A percentile compares a stretch with the other conserved stretches of the same genome.
Evolutionary conservation across 139 green algal genomes (phyloP).

Genomic region (Haematococcus lacustris): DNA sequence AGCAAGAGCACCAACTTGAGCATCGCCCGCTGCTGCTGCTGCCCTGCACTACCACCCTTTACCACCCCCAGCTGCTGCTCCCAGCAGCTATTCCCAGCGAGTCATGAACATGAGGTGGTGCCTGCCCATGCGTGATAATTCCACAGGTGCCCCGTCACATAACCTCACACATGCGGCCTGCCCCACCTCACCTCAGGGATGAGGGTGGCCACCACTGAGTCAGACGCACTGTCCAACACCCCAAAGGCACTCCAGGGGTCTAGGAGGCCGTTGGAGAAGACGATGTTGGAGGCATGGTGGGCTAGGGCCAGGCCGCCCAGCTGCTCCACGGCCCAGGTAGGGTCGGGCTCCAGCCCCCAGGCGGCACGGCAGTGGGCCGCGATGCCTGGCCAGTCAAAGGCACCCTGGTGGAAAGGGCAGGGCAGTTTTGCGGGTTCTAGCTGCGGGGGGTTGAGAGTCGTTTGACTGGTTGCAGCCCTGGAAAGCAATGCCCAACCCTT

Average conservation of each 20-base stretch:
- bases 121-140: too few species aligned
- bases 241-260: constrained; percentile 62
- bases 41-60: too few species aligned
- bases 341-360: constrained; percentile 36
- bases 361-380: constrained; percentile 34
- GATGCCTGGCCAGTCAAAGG: constrained; percentile 25
- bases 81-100: too few species aligned
- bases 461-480: not conserved
- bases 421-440: not conserved
- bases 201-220: constrained; percentile 45
- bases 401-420: constrained; percentile 13
- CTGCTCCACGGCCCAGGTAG: not conserved
- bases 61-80: too few species aligned
- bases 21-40: too few species aligned
- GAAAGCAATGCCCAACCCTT: not conserved
- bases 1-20: too few species aligned
- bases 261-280: constrained; percentile 70
- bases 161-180: too few species aligned
- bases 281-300: constrained; percentile 54
- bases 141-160: too few species aligned
- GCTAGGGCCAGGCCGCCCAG: not conserved
- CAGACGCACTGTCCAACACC: constrained; percentile 42
- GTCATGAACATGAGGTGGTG: too few species aligned
- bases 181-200: constrained; percentile 52
- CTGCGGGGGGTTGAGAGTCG: not conserved